A percentile compares a stretch with the other conserved stretches of the same genome.
These are phyloP conservation scores for Alternaria brassicicola DNA, from an alignment of 2,329 filamentous ascomycete species.

Conservation along the genomic window DNA sequence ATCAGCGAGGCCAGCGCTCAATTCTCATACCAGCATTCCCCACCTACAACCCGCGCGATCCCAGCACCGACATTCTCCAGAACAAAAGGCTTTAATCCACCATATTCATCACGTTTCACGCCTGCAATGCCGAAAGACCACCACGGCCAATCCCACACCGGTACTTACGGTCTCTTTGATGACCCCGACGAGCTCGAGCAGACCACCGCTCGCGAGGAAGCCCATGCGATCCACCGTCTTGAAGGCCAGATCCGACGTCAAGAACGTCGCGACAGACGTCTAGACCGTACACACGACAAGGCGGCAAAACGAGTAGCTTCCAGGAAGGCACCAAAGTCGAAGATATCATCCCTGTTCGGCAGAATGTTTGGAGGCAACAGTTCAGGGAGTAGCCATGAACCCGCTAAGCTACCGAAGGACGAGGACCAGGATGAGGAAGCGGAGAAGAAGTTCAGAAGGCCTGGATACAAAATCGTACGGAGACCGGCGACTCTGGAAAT, in stretches of 20 bases:
- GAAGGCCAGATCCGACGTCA: constrained; percentile 3
- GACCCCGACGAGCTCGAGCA: constrained; percentile 16
- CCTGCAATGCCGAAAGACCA: constrained; percentile 9
- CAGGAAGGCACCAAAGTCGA: background rate
- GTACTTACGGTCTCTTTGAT: constrained; percentile 27
- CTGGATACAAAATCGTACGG: constrained; percentile 1
- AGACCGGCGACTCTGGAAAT: constrained; percentile 2
- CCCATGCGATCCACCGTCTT: constrained; percentile 1
- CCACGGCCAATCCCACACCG: constrained; percentile 15
- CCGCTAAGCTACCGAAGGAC: background rate
- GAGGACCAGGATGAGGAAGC: background rate
- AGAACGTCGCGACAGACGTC: background rate
- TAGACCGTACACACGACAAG: background rate
- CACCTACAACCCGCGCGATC: background rate
- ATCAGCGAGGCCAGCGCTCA: background rate
- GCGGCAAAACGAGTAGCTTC: background rate
- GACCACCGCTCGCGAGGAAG: background rate
- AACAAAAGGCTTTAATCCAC: background rate
- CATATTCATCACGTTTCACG: background rate
- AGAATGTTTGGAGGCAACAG: background rate
- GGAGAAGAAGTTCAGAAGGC: background rate
- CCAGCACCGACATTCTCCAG: background rate
- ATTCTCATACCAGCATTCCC: background rate
- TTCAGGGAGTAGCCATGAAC: background rate
- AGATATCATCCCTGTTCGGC: background rate